A percentile compares a stretch with the other conserved stretches of the same genome.
phyloP scores from a whole-genome alignment of 2,329 filamentous ascomycete genomes.

The Microcyclospora tardicrescens region DNA sequence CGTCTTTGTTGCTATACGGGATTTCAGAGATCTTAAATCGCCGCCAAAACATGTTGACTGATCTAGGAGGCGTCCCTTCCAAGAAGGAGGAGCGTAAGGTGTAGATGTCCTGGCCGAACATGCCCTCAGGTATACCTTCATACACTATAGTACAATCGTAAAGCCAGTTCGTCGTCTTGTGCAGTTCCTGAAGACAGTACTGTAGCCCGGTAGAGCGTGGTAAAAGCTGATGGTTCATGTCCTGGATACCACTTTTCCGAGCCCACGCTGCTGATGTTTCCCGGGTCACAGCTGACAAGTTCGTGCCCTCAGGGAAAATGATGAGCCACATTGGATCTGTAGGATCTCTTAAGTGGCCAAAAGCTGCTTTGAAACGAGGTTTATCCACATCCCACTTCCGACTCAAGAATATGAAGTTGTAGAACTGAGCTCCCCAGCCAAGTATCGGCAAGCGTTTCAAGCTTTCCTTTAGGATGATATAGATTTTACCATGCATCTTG shows the following conservation, averaged over 20 bases:
- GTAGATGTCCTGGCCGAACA: constrained; percentile 85
- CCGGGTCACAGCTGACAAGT: constrained; percentile 57
- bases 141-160: constrained; percentile 95
- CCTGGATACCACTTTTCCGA: constrained; percentile 57
- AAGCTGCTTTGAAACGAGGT: constrained; percentile 58
- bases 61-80: constrained; percentile 77
- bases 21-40: constrained; percentile 71
- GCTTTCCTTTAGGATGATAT: constrained; percentile 82
- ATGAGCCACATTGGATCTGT: constrained; percentile 80
- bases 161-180: constrained; percentile 62
- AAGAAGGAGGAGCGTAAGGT: constrained; percentile 78
- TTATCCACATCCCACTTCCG: constrained; percentile 75
- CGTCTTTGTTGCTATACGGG: constrained; percentile 57
- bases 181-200: constrained; percentile 66
- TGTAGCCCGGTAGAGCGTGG: constrained; percentile 69
- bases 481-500: constrained; percentile 68
- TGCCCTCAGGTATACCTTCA: constrained; percentile 70
- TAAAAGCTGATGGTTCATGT: constrained; percentile 61
- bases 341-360: constrained; percentile 56
- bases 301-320: constrained; percentile 80
- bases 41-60: constrained; percentile 94
- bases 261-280: constrained; percentile 63
- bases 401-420: constrained; percentile 85
- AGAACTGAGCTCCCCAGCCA: constrained; percentile 71
- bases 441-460: constrained; percentile 69